Evolutionary conservation across 331 rosid genomes (phyloP), one percentile per base, ranked within the genome.

Genomic region (Spiraea crenata): DNA sequence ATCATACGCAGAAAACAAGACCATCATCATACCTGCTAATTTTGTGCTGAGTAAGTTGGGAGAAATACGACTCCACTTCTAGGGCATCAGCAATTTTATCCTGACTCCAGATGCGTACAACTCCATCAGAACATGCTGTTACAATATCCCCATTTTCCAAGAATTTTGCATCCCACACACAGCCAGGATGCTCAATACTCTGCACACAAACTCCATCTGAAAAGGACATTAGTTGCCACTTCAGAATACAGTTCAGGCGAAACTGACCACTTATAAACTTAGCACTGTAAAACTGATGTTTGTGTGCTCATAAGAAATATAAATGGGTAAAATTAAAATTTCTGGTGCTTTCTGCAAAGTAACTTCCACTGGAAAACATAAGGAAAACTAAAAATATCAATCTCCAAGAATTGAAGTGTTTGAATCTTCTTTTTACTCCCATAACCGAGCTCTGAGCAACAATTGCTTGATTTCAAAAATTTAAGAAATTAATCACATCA

Each of bases 121-220:
- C 80, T 85, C 99, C 96, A 70, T 93, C 99, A 1, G 99, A 93
- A 83, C 99, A 91, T 48, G 96, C 95, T 38, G 97, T 91, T 69
- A 86, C 96, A 59, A 93, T 86, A 85, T 93, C 97, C 55, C 97
- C 99, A 71, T 91, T 91, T 81, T 86, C 97, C 86, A 93, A 67
- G 86, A 93, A 93, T 75, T 89, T 93, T 64, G 85, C 86, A 79
- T 93, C 97, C 99, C 99, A 93, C 77, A 93, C 91, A 49, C 99
- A 93, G 69, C 97, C 99, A 70, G 99, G 99, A 87, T 93, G 97
- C 75, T 89, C 99, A 77, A 93, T 89, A 81, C 96, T 87, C 82
- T 93, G 97, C 65, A 89, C 86, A 76, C 99, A 93, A 72, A 74
- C 83, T 56, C 97, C 99, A 82, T 93, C 97, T 93, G 85, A 40